A percentile compares a stretch with the other conserved stretches of the same genome.
Evolutionary conservation across 208 protist species (phyloP).

Genomic region (Trypanosoma scelopori): DNA sequence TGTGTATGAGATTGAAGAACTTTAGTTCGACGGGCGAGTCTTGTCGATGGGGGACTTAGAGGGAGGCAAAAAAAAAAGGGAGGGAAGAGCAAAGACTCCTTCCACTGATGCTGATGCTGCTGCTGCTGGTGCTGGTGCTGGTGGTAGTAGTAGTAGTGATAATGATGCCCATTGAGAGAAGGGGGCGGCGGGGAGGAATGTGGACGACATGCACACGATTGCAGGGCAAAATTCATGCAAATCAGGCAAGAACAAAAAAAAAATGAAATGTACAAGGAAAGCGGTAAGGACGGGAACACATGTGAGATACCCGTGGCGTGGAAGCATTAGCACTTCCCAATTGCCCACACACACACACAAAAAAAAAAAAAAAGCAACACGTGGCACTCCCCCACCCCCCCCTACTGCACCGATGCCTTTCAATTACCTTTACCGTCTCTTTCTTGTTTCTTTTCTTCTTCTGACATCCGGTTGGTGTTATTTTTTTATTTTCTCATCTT

Average conservation of each 20-base stretch:
- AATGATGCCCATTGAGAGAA: background rate
- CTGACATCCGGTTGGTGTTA: background rate
- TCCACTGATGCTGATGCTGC: background rate
- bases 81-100: background rate
- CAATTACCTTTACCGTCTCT: background rate
- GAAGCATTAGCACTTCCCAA: background rate
- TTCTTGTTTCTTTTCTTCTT: constrained; percentile 2
- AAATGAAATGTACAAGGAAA: constrained; percentile 14
- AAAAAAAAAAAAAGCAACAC: no score
- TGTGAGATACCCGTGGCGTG: background rate
- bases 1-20: constrained; percentile 81
- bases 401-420: background rate
- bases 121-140: background rate
- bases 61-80: background rate
- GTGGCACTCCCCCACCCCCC: no score
- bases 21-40: constrained; percentile 35
- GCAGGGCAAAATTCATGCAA: background rate
- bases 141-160: background rate
- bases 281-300: background rate
- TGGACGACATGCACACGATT: no score
- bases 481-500: constrained; percentile 9
- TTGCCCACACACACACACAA: background rate
- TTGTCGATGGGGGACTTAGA: background rate
- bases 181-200: background rate
- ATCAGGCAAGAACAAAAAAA: constrained; percentile 13